Evolutionary conservation across 352 stramenopile species (phyloP).

Genomic region (Hyaloperonospora arabidopsidis): DNA sequence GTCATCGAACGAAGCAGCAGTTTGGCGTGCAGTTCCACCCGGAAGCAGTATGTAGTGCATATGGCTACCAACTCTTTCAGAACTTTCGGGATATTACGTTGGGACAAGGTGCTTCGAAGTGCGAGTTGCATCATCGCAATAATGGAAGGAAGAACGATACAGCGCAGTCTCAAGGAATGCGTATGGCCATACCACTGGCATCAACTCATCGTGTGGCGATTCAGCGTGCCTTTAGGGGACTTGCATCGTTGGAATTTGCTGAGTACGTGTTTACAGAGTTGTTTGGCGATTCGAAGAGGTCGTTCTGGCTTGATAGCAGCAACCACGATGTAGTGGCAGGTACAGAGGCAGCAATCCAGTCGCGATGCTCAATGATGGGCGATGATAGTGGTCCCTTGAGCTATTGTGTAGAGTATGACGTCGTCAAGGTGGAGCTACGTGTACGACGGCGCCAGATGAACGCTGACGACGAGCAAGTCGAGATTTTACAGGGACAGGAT

Average conservation of each 20-base stretch:
- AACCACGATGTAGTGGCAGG: slow-evolving; percentile 37
- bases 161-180: neutral
- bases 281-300: slow-evolving; percentile 35
- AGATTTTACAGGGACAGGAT: slow-evolving; percentile 16
- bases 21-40: slow-evolving; percentile 97
- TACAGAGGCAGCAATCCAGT: slow-evolving; percentile 15
- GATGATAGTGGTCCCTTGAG: slow-evolving; percentile 50
- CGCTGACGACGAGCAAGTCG: slow-evolving; percentile 15
- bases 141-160: slow-evolving; percentile 13
- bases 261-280: slow-evolving; percentile 54
- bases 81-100: slow-evolving; percentile 84
- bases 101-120: slow-evolving; percentile 29
- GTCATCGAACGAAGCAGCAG: slow-evolving; percentile 77
- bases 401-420: slow-evolving; percentile 57
- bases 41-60: slow-evolving; percentile 89
- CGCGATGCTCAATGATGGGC: slow-evolving; percentile 72
- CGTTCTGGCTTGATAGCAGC: slow-evolving; percentile 82
- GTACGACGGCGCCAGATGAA: slow-evolving; percentile 20
- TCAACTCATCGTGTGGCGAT: slow-evolving; percentile 28
- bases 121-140: slow-evolving; percentile 42
- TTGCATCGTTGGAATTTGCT: slow-evolving; percentile 54
- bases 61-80: slow-evolving; percentile 79
- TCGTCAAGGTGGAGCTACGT: slow-evolving; percentile 42
- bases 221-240: slow-evolving; percentile 24
- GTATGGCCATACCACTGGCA: neutral